Conservation (phyloP, 768 basidiomycete species). For the Tylopilus intermedius region DNA sequence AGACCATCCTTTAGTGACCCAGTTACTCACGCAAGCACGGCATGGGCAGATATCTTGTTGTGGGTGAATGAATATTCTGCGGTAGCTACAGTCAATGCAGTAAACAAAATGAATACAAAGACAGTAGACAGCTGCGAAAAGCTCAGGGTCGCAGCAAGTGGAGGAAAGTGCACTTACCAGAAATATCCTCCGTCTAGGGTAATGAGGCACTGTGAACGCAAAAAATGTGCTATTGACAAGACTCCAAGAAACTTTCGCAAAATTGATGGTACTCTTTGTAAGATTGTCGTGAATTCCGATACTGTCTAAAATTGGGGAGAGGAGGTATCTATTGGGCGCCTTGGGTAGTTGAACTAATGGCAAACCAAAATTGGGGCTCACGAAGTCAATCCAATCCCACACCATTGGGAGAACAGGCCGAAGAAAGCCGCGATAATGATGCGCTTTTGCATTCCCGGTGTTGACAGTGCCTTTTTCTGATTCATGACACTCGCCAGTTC, state of each 20-base stretch:
- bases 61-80: conserved; percentile 10
- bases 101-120: conserved; percentile 8
- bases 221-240: conserved; percentile 2
- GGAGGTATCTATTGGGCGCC: conserved; percentile 10
- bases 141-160: not conserved
- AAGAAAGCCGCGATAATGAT: conserved; percentile 10
- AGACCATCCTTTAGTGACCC: not conserved
- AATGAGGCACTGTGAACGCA: conserved; percentile 9
- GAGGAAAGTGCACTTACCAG: not conserved
- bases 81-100: conserved; percentile 9
- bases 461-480: conserved; percentile 1
- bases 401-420: conserved; percentile 13
- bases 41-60: not conserved
- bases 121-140: not conserved
- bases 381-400: conserved; percentile 12
- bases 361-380: not conserved
- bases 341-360: no score
- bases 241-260: conserved; percentile 12
- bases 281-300: conserved; percentile 20
- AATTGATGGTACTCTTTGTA: conserved; percentile 15
- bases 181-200: conserved; percentile 14
- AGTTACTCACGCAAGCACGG: conserved; percentile 2
- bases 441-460: conserved; percentile 16
- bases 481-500: conserved; percentile 2
- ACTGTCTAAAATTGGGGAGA: conserved; percentile 12